A percentile compares a stretch with the other conserved stretches of the same genome.
These are phyloP conservation scores for Clarireedia hainanense DNA, from an alignment of 2,329 filamentous ascomycete genomes.

Conservation along the genomic window DNA sequence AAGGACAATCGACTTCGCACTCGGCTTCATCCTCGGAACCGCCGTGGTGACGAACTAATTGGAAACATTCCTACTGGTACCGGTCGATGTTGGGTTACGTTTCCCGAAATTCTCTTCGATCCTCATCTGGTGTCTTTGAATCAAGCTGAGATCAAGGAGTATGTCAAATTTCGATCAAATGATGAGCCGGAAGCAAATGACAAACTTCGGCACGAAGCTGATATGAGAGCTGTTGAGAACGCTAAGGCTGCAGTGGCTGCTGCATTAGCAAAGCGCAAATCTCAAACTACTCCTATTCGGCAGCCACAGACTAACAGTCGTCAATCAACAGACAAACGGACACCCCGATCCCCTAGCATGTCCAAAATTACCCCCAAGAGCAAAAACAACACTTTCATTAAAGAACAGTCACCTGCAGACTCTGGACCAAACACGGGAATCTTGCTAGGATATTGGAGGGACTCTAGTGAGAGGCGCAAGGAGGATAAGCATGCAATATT, in stretches of 20 bases:
- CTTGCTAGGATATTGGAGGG: conserved; percentile 51
- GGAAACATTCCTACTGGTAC: conserved; percentile 45
- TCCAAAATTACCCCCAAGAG: background rate
- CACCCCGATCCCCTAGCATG: too few relatives aligned
- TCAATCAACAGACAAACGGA: too few relatives aligned
- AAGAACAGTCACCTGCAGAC: conserved; percentile 13
- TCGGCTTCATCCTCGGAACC: conserved; percentile 44
- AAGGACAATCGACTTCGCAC: conserved; percentile 52
- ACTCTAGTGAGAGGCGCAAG: conserved; percentile 40
- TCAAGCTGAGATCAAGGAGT: conserved; percentile 53
- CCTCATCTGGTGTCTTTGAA: conserved; percentile 47
- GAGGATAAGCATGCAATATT: conserved; percentile 54
- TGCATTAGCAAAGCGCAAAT: too few relatives aligned
- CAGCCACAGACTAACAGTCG: too few relatives aligned
- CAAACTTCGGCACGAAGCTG: conserved; percentile 18
- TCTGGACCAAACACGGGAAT: conserved; percentile 20
- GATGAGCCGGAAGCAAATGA: conserved; percentile 15
- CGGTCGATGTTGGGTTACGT: conserved; percentile 57
- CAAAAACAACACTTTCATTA: background rate
- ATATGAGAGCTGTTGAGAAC: conserved; percentile 19
- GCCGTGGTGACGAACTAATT: conserved; percentile 39
- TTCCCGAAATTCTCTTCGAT: conserved; percentile 52
- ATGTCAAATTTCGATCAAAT: conserved; percentile 46
- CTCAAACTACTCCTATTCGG: too few relatives aligned
- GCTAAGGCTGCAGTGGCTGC: conserved; percentile 20